phyloP scores from a whole-genome alignment of 1,139 yeast species.

The Blastobotrys persicus region DNA sequence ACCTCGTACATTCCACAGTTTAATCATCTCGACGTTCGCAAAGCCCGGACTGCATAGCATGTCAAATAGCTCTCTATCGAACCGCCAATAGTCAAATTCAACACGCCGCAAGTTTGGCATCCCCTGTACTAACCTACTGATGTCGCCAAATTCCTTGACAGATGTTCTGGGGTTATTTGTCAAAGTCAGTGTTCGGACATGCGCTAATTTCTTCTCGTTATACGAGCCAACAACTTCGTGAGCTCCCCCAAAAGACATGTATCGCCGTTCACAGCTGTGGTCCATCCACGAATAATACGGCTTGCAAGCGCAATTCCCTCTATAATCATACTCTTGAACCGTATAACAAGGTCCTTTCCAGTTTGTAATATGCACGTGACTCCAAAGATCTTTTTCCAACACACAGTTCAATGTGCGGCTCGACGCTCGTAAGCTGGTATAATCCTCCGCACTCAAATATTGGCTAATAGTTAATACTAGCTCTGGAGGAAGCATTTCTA shows the following conservation, averaged over 20 bases:
- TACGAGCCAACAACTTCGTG: not conserved
- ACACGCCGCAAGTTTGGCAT: slow-evolving; percentile 4
- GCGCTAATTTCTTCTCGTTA: not conserved
- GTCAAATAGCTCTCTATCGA: not conserved
- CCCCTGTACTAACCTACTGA: not conserved
- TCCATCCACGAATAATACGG: slow-evolving; percentile 7
- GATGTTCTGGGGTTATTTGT: not conserved
- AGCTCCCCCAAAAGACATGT: slow-evolving; percentile 1
- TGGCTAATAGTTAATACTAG: not conserved
- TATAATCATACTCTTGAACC: slow-evolving; percentile 5
- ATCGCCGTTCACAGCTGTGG: slow-evolving; percentile 8
- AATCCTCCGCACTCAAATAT: slow-evolving; percentile 1
- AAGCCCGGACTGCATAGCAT: slow-evolving; percentile 5
- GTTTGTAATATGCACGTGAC: slow-evolving; percentile 6
- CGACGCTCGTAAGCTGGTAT: not conserved
- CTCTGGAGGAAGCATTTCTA: slow-evolving; percentile 2
- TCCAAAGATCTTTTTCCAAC: slow-evolving; percentile 1
- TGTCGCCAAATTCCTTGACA: slow-evolving; percentile 1
- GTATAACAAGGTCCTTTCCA: slow-evolving; percentile 1
- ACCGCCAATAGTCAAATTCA: slow-evolving; percentile 2
- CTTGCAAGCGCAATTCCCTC: slow-evolving; percentile 5
- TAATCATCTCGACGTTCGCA: not conserved
- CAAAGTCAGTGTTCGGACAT: not conserved
- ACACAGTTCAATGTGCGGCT: slow-evolving; percentile 5
- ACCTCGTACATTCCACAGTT: slow-evolving; percentile 1